A percentile compares a stretch with the other conserved stretches of the same genome.
Evolutionary conservation across 2,329 filamentous ascomycete species (phyloP).

Genomic region (Cladosporium sp.): DNA sequence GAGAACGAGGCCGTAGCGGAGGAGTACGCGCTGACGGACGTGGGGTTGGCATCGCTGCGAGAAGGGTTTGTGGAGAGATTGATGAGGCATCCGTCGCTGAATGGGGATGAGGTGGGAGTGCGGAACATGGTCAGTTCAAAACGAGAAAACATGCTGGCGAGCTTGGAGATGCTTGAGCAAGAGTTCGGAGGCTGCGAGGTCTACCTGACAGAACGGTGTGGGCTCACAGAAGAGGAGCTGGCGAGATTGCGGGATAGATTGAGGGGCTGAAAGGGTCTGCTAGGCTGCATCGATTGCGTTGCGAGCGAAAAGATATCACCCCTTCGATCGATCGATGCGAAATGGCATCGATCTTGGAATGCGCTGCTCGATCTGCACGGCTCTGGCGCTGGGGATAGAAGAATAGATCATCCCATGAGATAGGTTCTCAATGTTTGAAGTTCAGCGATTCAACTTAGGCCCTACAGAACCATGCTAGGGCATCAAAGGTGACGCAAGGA

Average conservation of each 20-base stretch:
- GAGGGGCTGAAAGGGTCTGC: background rate
- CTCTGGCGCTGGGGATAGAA: no score
- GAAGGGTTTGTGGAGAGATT: constrained; percentile 48
- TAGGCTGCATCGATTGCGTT: no score
- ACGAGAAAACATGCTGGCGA: constrained; percentile 47
- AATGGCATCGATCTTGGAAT: no score
- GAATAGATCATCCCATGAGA: no score
- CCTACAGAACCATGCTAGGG: no score
- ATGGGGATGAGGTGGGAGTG: constrained; percentile 39
- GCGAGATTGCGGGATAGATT: constrained; percentile 47
- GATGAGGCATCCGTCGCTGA: constrained; percentile 46
- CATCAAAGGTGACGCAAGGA: no score
- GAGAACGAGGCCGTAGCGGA: constrained; percentile 52
- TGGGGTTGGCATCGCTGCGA: constrained; percentile 46
- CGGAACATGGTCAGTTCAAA: constrained; percentile 39
- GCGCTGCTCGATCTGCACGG: no score
- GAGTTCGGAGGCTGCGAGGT: constrained; percentile 58
- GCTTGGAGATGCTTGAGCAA: constrained; percentile 49
- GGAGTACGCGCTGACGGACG: constrained; percentile 64
- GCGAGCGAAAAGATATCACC: no score
- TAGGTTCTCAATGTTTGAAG: no score
- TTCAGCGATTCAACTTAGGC: no score
- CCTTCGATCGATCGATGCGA: no score
- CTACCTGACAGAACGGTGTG: constrained; percentile 56
- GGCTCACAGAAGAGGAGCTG: constrained; percentile 52